A percentile compares a stretch with the other conserved stretches of the same genome.
These are phyloP conservation scores for Tricholoma furcatifolium DNA, from an alignment of 768 basidiomycete genomes.

Conservation along the genomic window DNA sequence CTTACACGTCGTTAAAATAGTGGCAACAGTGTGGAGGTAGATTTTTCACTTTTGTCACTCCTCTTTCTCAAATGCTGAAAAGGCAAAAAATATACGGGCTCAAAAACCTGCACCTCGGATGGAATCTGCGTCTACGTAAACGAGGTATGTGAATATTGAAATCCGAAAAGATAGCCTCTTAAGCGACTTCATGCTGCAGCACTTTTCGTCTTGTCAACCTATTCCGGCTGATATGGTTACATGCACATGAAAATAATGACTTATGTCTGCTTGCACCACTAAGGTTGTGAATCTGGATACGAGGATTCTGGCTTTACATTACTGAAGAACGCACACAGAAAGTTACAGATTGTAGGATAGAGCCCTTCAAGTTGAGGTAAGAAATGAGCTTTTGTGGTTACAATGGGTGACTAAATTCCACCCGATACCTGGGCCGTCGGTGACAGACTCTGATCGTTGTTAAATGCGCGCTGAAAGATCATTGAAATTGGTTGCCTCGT, in stretches of 20 bases:
- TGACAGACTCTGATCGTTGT: too few species aligned
- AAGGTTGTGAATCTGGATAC: too few species aligned
- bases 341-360: too few species aligned
- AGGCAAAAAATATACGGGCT: conserved; percentile 1
- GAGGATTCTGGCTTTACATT: too few species aligned
- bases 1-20: neutral
- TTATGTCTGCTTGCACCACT: too few species aligned
- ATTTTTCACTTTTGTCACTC: neutral
- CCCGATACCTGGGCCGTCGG: too few species aligned
- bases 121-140: conserved; percentile 10
- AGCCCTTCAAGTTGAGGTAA: too few species aligned
- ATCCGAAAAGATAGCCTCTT: neutral
- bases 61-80: neutral
- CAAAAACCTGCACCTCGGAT: conserved; percentile 5
- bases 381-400: too few species aligned
- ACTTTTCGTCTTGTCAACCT: conserved; percentile 13
- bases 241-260: neutral
- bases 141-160: conserved; percentile 1
- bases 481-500: too few species aligned
- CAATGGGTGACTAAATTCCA: too few species aligned
- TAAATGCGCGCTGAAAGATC: too few species aligned
- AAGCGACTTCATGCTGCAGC: neutral
- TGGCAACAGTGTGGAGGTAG: conserved; percentile 10
- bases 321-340: too few species aligned
- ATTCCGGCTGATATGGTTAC: neutral